A percentile compares a stretch with the other conserved stretches of the same genome.
Evolutionary conservation across 2,329 filamentous ascomycete species (phyloP).

Genomic region (Westerdykella sp.): DNA sequence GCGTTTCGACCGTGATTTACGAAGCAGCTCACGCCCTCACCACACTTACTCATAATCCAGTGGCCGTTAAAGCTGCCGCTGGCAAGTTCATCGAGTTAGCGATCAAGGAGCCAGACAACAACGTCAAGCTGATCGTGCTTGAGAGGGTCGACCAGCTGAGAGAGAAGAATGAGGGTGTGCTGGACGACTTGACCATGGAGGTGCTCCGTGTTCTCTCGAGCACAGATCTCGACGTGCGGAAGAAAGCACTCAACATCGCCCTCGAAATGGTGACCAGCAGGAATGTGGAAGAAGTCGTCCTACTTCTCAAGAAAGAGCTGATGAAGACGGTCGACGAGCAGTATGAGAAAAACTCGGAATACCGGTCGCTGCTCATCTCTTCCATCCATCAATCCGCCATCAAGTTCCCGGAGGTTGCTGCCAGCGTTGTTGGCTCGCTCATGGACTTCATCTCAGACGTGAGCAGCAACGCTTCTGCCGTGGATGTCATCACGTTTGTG

Average conservation of each 20-base stretch:
- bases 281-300: conserved; percentile 95
- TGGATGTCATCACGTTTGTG: conserved; percentile 97
- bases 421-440: conserved; percentile 89
- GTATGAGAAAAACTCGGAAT: conserved; percentile 68
- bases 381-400: conserved; percentile 98
- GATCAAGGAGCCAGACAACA: conserved; percentile 98
- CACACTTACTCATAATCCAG: conserved; percentile 88
- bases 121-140: conserved; percentile 96
- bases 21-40: conserved; percentile 95
- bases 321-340: conserved; percentile 97
- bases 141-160: conserved; percentile 86
- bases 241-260: conserved; percentile 82
- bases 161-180: conserved; percentile 79
- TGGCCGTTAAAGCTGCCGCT: conserved; percentile 94
- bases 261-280: conserved; percentile 98
- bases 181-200: conserved; percentile 96
- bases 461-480: conserved; percentile 93
- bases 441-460: conserved; percentile 99
- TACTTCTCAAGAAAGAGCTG: conserved; percentile 94
- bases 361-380: conserved; percentile 84
- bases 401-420: conserved; percentile 96
- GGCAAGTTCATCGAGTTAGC: conserved; percentile 93
- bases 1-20: conserved; percentile 90
- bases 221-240: conserved; percentile 90
- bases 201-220: conserved; percentile 91